These are phyloP conservation scores for Diaporthe batatas DNA, from an alignment of 2,329 filamentous ascomycete species.

Conservation along the genomic window DNA sequence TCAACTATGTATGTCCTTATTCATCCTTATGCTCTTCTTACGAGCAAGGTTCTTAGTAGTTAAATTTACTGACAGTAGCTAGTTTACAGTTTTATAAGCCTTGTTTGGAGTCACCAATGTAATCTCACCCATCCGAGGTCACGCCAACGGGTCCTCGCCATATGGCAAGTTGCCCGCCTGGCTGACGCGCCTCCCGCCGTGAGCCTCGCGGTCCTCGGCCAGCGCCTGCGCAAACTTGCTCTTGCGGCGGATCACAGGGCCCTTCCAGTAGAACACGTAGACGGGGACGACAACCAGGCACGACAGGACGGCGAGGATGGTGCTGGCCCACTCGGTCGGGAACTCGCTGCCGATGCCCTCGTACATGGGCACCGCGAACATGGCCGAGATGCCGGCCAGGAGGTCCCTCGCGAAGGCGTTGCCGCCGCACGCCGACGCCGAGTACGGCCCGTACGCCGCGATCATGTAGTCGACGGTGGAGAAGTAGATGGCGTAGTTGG, in stretches of 20 bases:
- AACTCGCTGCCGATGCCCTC: conserved; percentile 55
- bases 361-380: conserved; percentile 70
- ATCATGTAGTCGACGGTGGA: conserved; percentile 78
- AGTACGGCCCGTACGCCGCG: conserved; percentile 75
- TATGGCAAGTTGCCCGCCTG: conserved; percentile 12
- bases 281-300: conserved; percentile 66
- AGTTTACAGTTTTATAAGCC: too few species aligned
- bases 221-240: conserved; percentile 61
- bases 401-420: conserved; percentile 75
- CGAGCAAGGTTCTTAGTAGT: too few species aligned
- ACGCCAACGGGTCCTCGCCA: conserved; percentile 15
- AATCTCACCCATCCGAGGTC: too few species aligned
- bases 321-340: conserved; percentile 66
- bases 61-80: too few species aligned
- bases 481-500: conserved; percentile 75
- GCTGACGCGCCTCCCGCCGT: neutral
- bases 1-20: too few species aligned
- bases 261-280: conserved; percentile 69
- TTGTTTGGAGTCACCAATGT: too few species aligned
- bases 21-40: too few species aligned
- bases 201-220: conserved; percentile 6
- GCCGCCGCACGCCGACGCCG: conserved; percentile 72
- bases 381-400: conserved; percentile 73
- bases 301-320: conserved; percentile 64
- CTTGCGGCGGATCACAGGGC: conserved; percentile 62